Base-by-base conservation (phyloP, 805 yeast species). In the Vanderwaltozyma polyspora region DNA sequence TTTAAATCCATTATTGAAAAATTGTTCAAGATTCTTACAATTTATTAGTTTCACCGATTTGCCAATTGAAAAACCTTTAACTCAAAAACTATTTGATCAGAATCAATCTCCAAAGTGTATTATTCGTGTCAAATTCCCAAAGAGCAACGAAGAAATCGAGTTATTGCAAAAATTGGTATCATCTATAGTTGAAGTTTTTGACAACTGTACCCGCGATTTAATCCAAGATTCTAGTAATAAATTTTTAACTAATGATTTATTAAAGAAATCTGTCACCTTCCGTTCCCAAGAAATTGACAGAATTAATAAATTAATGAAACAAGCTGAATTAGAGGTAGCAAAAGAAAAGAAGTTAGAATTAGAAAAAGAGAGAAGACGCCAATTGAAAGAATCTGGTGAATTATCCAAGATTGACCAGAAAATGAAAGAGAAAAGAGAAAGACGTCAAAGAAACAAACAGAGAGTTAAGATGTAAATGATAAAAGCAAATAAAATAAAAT, bases 11-110 rank as follows among this genome's bases (percentile, higher is more conserved):
- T 61, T 73, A 21, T 52, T 75, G 39, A 42, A 49, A 11, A 63
- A 62, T 29, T 51, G 70, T 19, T 64, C 62, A 19, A 50, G 63
- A 5, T 60, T 73, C 39, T 61, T 91, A 50, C 74, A 76, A 51
- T 80, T 57, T 51, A 53, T 91, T 41, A 78, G 93, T 28, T 67
- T 86, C 55, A 84, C 95, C 33, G 99, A 91, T 59, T 79, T 83
- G 59, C 77, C 86, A 12, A 47, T 60, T n/a, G 79, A 67, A 33
- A 80, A 73, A 46, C 97, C 98, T 30, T 64, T 58, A 29, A 54
- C 68, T 24, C 62, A 74, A 31, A 57, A 55, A n/a, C 80, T 76
- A 42, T 69, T 72, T 59, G 63, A 60, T 27, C 70, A 81, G 25
- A 49, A 49, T 34, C 70, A 74, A 42, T 65, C 40, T 24, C 59